Evolutionary conservation across 768 basidiomycete species (phyloP).

Genomic region (Fomitopsis pulvina): DNA sequence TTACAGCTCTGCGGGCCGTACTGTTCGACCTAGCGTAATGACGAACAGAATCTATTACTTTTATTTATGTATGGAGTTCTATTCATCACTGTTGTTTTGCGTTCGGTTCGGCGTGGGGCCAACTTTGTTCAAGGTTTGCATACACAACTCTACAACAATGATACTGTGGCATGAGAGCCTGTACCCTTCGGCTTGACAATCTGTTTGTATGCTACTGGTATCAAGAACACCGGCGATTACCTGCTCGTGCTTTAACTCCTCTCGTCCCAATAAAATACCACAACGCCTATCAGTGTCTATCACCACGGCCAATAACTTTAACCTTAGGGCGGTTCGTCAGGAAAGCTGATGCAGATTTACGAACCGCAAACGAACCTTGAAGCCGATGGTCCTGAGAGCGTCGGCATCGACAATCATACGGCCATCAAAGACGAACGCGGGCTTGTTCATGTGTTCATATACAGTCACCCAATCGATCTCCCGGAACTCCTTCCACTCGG

Average conservation of each 20-base stretch:
- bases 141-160: neutral
- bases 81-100: neutral
- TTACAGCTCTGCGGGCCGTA: neutral
- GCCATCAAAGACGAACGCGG: conserved; percentile 97
- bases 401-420: conserved; percentile 80
- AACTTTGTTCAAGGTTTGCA: too few relatives aligned
- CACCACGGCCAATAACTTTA: conserved; percentile 53
- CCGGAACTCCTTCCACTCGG: conserved; percentile 97
- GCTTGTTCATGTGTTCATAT: conserved; percentile 89
- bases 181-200: neutral
- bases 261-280: neutral
- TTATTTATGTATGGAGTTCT: neutral
- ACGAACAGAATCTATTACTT: neutral
- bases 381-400: conserved; percentile 79
- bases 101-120: too few relatives aligned
- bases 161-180: neutral
- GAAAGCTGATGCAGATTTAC: neutral
- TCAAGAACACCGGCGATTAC: neutral
- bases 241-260: neutral
- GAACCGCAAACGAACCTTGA: conserved; percentile 50
- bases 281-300: conserved; percentile 24
- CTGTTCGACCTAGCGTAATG: neutral
- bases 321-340: conserved; percentile 30
- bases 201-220: neutral
- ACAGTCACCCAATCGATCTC: conserved; percentile 86